These are phyloP conservation scores for Arthrobotrys conoides DNA, from an alignment of 2,329 filamentous ascomycete genomes.

Conservation along the genomic window DNA sequence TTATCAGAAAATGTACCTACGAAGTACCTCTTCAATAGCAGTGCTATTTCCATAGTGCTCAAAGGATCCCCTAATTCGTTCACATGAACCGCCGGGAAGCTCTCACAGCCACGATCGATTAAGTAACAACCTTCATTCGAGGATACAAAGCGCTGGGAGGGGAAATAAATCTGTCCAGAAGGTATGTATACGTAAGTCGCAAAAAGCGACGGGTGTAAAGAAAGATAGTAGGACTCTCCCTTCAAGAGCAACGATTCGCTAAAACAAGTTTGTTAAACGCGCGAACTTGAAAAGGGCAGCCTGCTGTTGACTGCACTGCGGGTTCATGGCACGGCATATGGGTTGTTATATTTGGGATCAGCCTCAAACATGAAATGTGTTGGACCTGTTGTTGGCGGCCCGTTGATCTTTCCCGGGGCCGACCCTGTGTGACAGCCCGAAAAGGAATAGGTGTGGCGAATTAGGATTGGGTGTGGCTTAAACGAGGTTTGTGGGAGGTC, in stretches of 20 bases:
- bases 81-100: slow-evolving; percentile 27
- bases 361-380: slow-evolving; percentile 34
- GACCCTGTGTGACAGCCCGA: slow-evolving; percentile 19
- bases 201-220: neutral
- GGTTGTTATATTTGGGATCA: slow-evolving; percentile 50
- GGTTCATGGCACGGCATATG: slow-evolving; percentile 27
- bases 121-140: neutral
- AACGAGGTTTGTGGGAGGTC: slow-evolving; percentile 24
- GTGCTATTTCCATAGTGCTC: neutral
- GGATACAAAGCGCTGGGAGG: neutral
- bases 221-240: too few species aligned
- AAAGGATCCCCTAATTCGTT: slow-evolving; percentile 33
- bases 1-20: slow-evolving; percentile 18
- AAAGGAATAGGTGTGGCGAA: slow-evolving; percentile 3
- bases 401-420: slow-evolving; percentile 6
- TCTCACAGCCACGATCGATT: slow-evolving; percentile 17
- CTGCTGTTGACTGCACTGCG: neutral
- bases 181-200: neutral
- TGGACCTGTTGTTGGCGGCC: slow-evolving; percentile 39
- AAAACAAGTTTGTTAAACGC: neutral
- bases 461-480: slow-evolving; percentile 27
- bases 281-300: neutral
- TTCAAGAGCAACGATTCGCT: slow-evolving; percentile 33
- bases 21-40: slow-evolving; percentile 25
- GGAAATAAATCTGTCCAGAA: neutral